phyloP scores from a whole-genome alignment of 164 flowering plant species.

The Magnolia officinalis region DNA sequence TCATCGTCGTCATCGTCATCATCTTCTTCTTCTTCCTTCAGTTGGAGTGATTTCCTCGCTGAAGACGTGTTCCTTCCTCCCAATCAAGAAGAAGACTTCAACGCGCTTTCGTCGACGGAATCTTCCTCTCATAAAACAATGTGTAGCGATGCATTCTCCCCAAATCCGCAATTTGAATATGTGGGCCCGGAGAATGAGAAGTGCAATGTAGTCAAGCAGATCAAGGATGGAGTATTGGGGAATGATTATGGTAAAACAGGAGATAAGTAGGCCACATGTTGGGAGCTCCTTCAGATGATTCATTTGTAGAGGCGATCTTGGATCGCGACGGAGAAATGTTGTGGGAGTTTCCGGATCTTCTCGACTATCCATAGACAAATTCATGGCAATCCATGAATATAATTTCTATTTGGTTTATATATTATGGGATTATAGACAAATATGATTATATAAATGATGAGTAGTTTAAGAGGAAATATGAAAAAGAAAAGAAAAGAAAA shows the following conservation, averaged over 20 bases:
- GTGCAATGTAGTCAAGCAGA: constrained; percentile 2
- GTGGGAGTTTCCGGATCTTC: constrained; percentile 42
- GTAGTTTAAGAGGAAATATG: not conserved
- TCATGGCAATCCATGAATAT: not conserved
- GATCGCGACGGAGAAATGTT: constrained; percentile 53
- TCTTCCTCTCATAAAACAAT: constrained; percentile 1
- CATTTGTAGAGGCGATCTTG: constrained; percentile 66
- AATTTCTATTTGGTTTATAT: not conserved
- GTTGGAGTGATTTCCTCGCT: constrained; percentile 51
- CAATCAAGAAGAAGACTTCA: constrained; percentile 10
- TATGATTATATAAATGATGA: not conserved
- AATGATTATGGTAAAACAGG: not conserved
- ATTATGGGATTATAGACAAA: not conserved
- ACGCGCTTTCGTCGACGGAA: constrained; percentile 2
- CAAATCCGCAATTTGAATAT: not conserved
- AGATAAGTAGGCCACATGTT: not conserved
- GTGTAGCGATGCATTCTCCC: not conserved
- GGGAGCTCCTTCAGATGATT: constrained; percentile 32
- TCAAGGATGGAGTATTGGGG: not conserved
- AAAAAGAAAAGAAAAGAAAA: too few relatives aligned
- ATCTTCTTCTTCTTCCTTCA: constrained; percentile 26
- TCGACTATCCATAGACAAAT: constrained; percentile 29
- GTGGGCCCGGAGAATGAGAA: not conserved
- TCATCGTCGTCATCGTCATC: constrained; percentile 18
- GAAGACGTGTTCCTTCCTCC: constrained; percentile 22